Conservation (phyloP, 768 basidiomycete genomes). For the Nidularia sp. region DNA sequence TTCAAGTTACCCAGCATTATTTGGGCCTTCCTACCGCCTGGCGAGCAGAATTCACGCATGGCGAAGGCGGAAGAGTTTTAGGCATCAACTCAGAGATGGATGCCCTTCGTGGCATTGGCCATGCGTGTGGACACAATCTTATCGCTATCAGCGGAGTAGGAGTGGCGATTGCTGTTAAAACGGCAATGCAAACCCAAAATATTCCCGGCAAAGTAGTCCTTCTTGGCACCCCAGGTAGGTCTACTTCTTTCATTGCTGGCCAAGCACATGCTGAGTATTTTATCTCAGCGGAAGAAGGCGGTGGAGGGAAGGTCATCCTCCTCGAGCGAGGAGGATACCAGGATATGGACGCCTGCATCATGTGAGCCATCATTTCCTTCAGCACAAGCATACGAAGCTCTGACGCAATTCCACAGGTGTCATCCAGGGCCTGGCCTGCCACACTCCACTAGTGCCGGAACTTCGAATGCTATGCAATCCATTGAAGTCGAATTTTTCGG, state of each 20-base stretch:
- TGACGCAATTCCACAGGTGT: constrained; percentile 44
- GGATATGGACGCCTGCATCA: constrained; percentile 79
- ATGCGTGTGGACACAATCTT: constrained; percentile 81
- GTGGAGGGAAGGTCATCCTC: constrained; percentile 74
- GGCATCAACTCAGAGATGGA: constrained; percentile 85
- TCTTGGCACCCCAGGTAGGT: constrained; percentile 71
- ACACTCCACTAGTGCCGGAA: constrained; percentile 45
- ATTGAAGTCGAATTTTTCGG: constrained; percentile 73
- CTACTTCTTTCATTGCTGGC: too few relatives aligned
- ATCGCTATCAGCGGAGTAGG: constrained; percentile 79
- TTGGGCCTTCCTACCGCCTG: constrained; percentile 73
- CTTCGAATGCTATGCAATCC: constrained; percentile 60
- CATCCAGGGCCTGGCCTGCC: constrained; percentile 61
- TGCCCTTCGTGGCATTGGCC: constrained; percentile 51
- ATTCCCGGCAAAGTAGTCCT: constrained; percentile 67
- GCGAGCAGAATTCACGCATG: constrained; percentile 66
- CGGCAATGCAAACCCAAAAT: constrained; percentile 59
- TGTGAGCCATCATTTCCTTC: constrained; percentile 32
- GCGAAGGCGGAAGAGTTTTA: constrained; percentile 57
- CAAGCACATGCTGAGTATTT: neutral
- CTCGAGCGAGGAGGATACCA: constrained; percentile 74
- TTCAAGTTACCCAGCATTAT: constrained; percentile 68
- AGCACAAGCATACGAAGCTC: neutral
- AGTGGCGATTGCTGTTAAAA: constrained; percentile 67
- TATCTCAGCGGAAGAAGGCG: constrained; percentile 66